A percentile compares a stretch with the other conserved stretches of the same genome.
Evolutionary conservation across 2,329 filamentous ascomycete species (phyloP).

Genomic region (Aureobasidium leucospermi): DNA sequence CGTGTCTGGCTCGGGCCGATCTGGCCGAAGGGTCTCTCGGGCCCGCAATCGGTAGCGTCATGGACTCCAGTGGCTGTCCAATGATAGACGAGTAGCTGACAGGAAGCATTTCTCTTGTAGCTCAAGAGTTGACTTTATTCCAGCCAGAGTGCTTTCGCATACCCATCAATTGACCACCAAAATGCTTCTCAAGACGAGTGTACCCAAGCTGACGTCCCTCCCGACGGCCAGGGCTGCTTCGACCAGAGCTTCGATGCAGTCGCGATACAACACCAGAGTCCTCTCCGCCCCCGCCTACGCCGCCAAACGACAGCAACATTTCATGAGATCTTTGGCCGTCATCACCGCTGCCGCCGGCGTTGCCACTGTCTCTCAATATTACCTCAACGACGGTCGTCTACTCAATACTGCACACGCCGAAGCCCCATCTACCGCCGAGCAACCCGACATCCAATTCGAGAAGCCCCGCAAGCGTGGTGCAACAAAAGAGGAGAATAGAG

Average conservation of each 20-base stretch:
- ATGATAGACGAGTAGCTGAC: background rate
- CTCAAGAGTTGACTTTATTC: background rate
- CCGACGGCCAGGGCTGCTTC: constrained; percentile 17
- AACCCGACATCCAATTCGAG: constrained; percentile 59
- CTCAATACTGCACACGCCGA: constrained; percentile 40
- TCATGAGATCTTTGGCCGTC: constrained; percentile 36
- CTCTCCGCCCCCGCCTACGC: constrained; percentile 29
- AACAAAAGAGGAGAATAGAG: constrained; percentile 65
- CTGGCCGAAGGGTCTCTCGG: background rate
- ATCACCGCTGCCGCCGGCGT: constrained; percentile 36
- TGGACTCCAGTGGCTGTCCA: background rate
- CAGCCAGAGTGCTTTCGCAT: background rate
- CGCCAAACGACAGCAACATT: constrained; percentile 38
- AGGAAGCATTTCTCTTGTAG: background rate
- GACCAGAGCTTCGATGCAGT: constrained; percentile 18
- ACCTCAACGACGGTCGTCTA: constrained; percentile 32
- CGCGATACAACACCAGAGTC: constrained; percentile 14
- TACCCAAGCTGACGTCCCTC: background rate
- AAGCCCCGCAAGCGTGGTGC: constrained; percentile 48
- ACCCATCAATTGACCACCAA: background rate
- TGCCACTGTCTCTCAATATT: constrained; percentile 39
- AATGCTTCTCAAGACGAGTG: constrained; percentile 11
- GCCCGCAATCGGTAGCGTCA: constrained; percentile 2
- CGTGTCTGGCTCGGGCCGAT: background rate
- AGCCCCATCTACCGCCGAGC: constrained; percentile 34